phyloP scores from a whole-genome alignment of 345 rosid genomes.

The Firmiana major region DNA sequence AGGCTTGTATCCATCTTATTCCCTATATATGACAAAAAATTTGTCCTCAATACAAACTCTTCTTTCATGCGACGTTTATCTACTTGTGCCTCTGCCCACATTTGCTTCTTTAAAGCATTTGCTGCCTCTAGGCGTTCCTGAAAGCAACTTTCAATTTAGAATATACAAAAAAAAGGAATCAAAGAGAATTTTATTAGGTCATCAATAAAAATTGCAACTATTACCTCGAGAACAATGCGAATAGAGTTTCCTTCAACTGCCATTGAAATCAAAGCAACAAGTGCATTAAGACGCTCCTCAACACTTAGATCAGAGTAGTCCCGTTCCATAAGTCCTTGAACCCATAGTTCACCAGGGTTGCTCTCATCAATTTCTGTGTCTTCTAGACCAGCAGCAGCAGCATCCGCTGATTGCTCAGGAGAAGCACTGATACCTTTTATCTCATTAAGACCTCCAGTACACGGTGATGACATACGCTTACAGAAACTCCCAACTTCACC shows the following conservation, averaged over 20 bases:
- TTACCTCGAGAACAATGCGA: conserved; percentile 65
- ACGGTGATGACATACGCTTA: conserved; percentile 29
- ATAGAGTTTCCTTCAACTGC: conserved; percentile 80
- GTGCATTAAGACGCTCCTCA: conserved; percentile 79
- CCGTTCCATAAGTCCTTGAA: conserved; percentile 77
- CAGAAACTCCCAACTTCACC: conserved; percentile 24
- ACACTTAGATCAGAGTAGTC: conserved; percentile 72
- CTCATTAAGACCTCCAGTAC: conserved; percentile 27
- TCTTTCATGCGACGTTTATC: conserved; percentile 81
- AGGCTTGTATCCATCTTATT: conserved; percentile 44
- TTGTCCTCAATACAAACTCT: conserved; percentile 50
- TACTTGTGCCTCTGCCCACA: conserved; percentile 89
- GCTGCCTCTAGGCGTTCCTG: conserved; percentile 95
- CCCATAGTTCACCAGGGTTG: conserved; percentile 75
- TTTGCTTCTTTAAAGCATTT: conserved; percentile 81
- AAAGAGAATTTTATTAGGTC: conserved; percentile 2
- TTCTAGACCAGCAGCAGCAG: conserved; percentile 31
- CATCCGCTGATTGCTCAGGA: conserved; percentile 19
- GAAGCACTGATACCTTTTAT: conserved; percentile 25
- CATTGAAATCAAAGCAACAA: conserved; percentile 65
- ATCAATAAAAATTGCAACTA: not conserved
- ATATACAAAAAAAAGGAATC: not conserved
- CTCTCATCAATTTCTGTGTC: conserved; percentile 59
- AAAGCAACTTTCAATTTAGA: conserved; percentile 23
- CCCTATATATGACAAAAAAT: conserved; percentile 42